A percentile compares a stretch with the other conserved stretches of the same genome.
Evolutionary conservation across 768 basidiomycete species (phyloP).

Genomic region (Mycena olivaceomarginata): DNA sequence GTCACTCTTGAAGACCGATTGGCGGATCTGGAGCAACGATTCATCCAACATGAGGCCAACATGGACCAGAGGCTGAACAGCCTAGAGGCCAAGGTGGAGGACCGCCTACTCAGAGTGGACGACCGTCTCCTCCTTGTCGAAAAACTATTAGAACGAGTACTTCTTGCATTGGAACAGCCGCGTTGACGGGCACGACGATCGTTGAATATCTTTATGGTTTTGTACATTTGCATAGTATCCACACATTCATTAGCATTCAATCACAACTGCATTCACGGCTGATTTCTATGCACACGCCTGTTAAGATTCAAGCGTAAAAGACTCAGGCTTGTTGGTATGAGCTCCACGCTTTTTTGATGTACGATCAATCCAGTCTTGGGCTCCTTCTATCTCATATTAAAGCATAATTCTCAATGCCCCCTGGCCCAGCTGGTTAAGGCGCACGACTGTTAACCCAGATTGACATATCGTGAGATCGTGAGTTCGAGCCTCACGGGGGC

Average conservation of each 20-base stretch:
- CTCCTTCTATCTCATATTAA: no score
- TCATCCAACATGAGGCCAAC: constrained; percentile 41
- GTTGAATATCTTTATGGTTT: no score
- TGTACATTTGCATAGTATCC: no score
- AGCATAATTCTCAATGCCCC: not conserved
- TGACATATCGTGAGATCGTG: constrained; percentile 39
- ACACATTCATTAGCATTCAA: no score
- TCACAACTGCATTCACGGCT: no score
- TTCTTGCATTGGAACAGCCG: constrained; percentile 24
- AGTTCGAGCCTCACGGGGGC: constrained; percentile 42
- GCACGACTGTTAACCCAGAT: constrained; percentile 32
- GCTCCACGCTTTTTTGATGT: no score
- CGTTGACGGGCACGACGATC: not conserved
- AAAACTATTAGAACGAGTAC: constrained; percentile 38
- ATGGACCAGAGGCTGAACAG: constrained; percentile 34
- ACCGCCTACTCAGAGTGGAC: constrained; percentile 38
- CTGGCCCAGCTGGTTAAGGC: constrained; percentile 41
- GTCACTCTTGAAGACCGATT: constrained; percentile 45
- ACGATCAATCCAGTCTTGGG: no score
- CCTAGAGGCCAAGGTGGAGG: constrained; percentile 36
- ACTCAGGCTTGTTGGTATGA: no score
- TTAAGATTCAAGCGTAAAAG: no score
- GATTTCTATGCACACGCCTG: no score
- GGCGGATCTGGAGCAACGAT: constrained; percentile 41
- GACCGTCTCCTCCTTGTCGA: constrained; percentile 40